Base-by-base conservation (phyloP, 176 grass and related monocot genomes). In the Juncus effusus region DNA sequence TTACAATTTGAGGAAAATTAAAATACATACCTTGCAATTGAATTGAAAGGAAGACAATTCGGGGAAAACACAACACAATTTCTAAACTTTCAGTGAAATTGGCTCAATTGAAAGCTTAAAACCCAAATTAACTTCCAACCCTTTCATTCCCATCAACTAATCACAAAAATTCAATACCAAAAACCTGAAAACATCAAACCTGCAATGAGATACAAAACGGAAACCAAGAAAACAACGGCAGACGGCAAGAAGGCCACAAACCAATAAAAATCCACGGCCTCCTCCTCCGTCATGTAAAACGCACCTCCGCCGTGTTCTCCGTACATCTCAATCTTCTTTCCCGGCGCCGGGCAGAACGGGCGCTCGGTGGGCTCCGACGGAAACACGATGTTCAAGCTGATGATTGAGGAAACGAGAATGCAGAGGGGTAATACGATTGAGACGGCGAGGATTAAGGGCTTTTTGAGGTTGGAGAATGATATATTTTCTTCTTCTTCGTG, bases 221-320 rank as follows among this genome's bases (percentile, higher is more conserved):
- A 99, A 11, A 64, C 69, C n/a, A 78, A 60, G 69, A 89, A 99
- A 38, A 93, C 51, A 69, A 93, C 57, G 9, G 80, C 72, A 0
- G 85, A 86, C 0, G 94, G 94, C 47, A 99, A 62, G 58, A 99
- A 99, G 13, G 89, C 94, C 61, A 99, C 94, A 63, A 99, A 77
- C 94, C 94, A 93, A 67, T 89, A 99, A 78, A 93, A 99, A 51
- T 93, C 85, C 9, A 85, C 88, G 47, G 88, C 88, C 53, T 99
- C 88, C 37, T 90, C 85, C n/a, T 90, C 90, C 19, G 94, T 93
- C 75, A 99, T 79, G 80, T 99, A 89, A 40, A 97, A 89, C 4
- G 78, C 86, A 11, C 90, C 89, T 28, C 19, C 9, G 13, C 90
- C 94, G 4, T 85, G 80, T 64, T 76, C 84, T 3, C 85, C 70